phyloP scores from a whole-genome alignment of 208 protist species.

The Trypanosoma theileri region DNA sequence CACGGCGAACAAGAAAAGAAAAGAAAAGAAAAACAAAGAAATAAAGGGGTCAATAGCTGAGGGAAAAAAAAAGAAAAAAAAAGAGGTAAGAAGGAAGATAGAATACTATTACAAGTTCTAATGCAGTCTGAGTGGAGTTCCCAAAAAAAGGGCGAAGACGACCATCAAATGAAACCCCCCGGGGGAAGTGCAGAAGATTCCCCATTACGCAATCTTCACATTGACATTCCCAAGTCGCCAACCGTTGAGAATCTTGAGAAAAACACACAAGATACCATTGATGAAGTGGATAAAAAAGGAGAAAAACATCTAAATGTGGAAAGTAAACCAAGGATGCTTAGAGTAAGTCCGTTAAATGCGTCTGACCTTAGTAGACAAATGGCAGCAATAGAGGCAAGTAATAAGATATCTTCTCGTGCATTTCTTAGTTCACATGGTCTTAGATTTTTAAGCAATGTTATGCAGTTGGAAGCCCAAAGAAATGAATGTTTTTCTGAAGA shows the following conservation, averaged over 20 bases:
- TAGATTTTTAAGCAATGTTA: slow-evolving; percentile 11
- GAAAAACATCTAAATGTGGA: background rate
- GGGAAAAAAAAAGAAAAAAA: background rate
- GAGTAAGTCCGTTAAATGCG: slow-evolving; percentile 16
- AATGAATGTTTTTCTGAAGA: slow-evolving; percentile 13
- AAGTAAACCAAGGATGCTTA: background rate
- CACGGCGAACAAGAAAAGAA: background rate
- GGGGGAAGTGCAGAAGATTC: background rate
- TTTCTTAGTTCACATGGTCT: slow-evolving; percentile 9
- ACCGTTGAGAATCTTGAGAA: background rate
- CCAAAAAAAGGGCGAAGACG: background rate
- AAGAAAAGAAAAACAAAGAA: background rate
- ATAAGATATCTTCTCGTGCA: slow-evolving; percentile 27
- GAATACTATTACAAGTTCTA: background rate
- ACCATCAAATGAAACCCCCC: background rate
- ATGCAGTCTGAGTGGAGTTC: background rate
- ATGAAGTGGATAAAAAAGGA: background rate
- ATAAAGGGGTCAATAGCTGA: background rate
- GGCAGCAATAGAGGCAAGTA: slow-evolving; percentile 11
- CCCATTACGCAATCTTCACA: background rate
- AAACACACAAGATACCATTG: background rate
- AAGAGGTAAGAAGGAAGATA: background rate
- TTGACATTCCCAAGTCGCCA: slow-evolving; percentile 13
- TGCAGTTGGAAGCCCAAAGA: background rate
- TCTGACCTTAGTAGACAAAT: slow-evolving; percentile 21